Evolutionary conservation across 2,329 filamentous ascomycete species (phyloP).

Genomic region (Onygenales sp.): DNA sequence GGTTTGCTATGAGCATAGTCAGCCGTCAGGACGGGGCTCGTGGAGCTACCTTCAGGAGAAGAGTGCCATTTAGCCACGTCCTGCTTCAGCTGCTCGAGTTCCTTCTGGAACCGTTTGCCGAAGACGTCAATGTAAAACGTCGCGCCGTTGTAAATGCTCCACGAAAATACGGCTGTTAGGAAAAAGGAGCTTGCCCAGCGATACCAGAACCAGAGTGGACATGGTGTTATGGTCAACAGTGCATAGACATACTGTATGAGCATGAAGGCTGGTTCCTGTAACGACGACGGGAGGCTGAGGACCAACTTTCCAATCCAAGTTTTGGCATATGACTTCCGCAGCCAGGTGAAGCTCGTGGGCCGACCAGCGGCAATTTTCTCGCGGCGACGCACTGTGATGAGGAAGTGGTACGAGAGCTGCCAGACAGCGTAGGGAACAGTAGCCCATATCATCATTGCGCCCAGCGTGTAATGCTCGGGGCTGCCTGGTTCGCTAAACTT

Average conservation of each 20-base stretch:
- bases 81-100: conserved; percentile 76
- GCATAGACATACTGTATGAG: conserved; percentile 89
- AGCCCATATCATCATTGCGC: conserved; percentile 88
- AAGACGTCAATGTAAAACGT: conserved; percentile 99
- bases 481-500: conserved; percentile 60
- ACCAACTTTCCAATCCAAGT: conserved; percentile 82
- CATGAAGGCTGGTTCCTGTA: conserved; percentile 94
- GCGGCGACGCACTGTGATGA: conserved; percentile 88
- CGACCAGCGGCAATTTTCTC: conserved; percentile 94
- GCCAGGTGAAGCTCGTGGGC: conserved; percentile 95
- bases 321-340: conserved; percentile 82
- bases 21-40: conserved; percentile 21
- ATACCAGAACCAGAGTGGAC: conserved; percentile 89
- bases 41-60: conserved; percentile 10
- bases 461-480: conserved; percentile 66
- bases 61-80: conserved; percentile 83
- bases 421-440: conserved; percentile 86
- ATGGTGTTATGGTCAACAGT: conserved; percentile 85
- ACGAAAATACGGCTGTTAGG: conserved; percentile 72
- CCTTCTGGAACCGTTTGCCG: conserved; percentile 91
- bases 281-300: conserved; percentile 58
- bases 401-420: conserved; percentile 87
- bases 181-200: conserved; percentile 70
- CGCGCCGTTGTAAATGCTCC: conserved; percentile 94
- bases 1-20: conserved; percentile 14